Evolutionary conservation across 2,329 filamentous ascomycete species (phyloP), one percentile per base, ranked within the genome.

Genomic region (Cephalotrichum gorgonifer): DNA sequence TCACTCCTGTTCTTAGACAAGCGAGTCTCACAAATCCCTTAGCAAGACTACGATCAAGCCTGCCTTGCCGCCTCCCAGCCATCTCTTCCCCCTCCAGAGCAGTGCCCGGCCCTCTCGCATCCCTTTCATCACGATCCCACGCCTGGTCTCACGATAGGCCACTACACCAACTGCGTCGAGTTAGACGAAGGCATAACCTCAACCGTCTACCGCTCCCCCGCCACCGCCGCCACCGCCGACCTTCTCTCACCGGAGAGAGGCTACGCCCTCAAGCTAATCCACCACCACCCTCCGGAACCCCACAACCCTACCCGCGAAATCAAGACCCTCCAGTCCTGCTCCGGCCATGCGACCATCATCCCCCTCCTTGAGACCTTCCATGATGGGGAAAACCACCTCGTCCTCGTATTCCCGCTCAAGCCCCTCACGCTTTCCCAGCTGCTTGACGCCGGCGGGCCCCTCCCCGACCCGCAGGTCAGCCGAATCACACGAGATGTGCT

Each of bases 321-420:
- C 47, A 81, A 83, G 54, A 83, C 97, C 43, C 73, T 98, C 2
- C 63, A 64, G 26, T 65, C 71, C 11, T n/a, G n/a, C n/a, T 71
- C 87, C 15, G 65, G 71, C 14, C 72, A 71, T 25, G 74, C 73
- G 39, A 70, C 76, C 2, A 66, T 74, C 50, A 76, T 97, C 50
- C 71, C 78, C 1, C 72, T 98, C 4, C 64, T 89, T 5, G 81
- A 88, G 38, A 81, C 81, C 0, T 90, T 95, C 57, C 74, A 83
- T 51, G 78, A 90, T 52, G 79, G 81, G 43, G 71, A 80, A 47
- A 81, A 85, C 50, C 78, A 78, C 42, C 79, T 94, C 48, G 81
- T 94, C 22, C 73, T 97, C 6, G 85, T 85, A 1, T 94, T 96
- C 53, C 93, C 93, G 0, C 96, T 85, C 64, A 78, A 91, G 71